Base-by-base conservation (phyloP, 2,329 filamentous ascomycete species). In the Aspergillus quadrilineatus region DNA sequence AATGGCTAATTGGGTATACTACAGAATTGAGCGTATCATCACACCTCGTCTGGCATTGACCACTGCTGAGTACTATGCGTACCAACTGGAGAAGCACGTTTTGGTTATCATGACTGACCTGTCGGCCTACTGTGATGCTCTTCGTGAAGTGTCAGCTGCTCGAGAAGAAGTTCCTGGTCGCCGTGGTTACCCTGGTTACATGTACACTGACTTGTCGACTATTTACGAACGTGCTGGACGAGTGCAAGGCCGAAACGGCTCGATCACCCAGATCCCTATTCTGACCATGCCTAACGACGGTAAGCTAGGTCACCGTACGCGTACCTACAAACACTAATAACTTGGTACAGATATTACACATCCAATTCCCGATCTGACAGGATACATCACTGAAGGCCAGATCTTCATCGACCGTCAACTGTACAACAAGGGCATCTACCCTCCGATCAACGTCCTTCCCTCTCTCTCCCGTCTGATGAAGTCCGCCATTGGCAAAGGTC, bases 171-270 rank as follows among this genome's bases (percentile, higher is more conserved):
- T 99, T 43, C 94, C 94, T 41, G 94, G 94, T 83, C 93, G 94
- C 77, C 93, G 94, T 87, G 94, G 94, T 85, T 99, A 94, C 82
- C 94, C 94, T 53, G 94, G 94, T 90, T 99, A 99, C 85, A 99
- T 99, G 94, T 99, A 99, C 83, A 99, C 94, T 67, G 95, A 99
- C 86, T 89, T 99, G 87, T 97, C 94, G 58, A 99, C 94, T 72
- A 97, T 99, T 70, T 99, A 99, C 83, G 94, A 99, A 80, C 92
- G 94, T 80, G 94, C 94, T 67, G 94, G 94, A 72, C 94, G 94
- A 89, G 94, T 99, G 50, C 83, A 91, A 71, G 95, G 95, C 67
- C 90, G 95, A 68, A 97, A 97, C 71, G 94, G 95, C 59, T 99
- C 94, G 69, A 99, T 99, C 69, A 99, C 95, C 17, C 94, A 99